Base-by-base conservation (phyloP, 2,329 filamentous ascomycete genomes). In the Claviceps arundinis region DNA sequence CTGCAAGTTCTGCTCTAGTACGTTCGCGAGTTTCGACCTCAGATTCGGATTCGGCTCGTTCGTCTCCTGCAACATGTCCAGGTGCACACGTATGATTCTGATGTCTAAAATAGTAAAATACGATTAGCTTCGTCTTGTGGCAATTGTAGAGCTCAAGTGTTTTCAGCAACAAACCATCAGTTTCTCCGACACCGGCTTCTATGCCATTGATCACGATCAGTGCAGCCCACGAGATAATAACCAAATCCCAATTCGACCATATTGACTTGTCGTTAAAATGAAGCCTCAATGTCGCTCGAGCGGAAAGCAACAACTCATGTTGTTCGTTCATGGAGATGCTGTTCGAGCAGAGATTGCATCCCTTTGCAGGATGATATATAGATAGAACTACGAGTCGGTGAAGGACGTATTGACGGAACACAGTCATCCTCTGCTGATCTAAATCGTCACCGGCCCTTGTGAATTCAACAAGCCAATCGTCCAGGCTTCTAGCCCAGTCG, bases 171-270 rank as follows among this genome's bases (percentile, higher is more conserved):
- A 58, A 56, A 69, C 67, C 67, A 26, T 69, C 66, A 2, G 60
- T 55, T 50, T 72, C 68, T 0, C 67, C 67, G 9, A 67, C 64
- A 0, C 68, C 68, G 1, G 66, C 68, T 52, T 71, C 66, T 3
- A 70, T 2, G 64, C 70, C 54, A 43, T 71, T 69, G 1, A 72
- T 56, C 1, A 72, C 68, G n/a, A 72, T 68, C 8, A 72, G 57
- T 2, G 69, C 68, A 5, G 70, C 69, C 69, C 69, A 71, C 0
- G 69, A 70, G 49, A 72, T 72, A 56, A 72, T 68, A 19, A 71
- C 64, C 0, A 72, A 58, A 43, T 72, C 70, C 64, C 67, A 72
- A 45, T 72, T 72, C 4, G 68, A 64, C 70, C 69, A 72, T 51
- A 72, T 72, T 1, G 66, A 64, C 22, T 64, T 58, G 50, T 72